Percentiles rank a stretch among this genome's conserved stretches.
phyloP scores from a whole-genome alignment of 2,329 filamentous ascomycete genomes.

The Fusarium fujikuroi region DNA sequence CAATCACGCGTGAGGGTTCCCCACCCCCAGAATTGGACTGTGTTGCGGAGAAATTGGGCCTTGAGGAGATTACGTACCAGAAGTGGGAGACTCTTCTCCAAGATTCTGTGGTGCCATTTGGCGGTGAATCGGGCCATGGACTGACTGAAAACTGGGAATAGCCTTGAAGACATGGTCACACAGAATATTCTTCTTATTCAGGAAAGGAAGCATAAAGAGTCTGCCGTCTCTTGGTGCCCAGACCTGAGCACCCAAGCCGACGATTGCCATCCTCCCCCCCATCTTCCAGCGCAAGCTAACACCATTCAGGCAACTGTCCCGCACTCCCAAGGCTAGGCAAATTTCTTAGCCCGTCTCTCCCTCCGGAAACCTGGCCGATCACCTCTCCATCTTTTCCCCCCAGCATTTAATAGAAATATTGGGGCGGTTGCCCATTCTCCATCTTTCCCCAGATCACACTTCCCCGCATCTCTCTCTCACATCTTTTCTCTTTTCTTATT shows the following conservation, averaged over 20 bases:
- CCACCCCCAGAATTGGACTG: constrained; percentile 15
- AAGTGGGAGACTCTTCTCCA: constrained; percentile 7
- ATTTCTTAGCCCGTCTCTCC: not conserved
- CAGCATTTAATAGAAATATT: constrained; percentile 5
- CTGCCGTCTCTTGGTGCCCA: not conserved
- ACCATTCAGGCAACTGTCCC: not conserved
- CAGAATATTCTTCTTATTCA: not conserved
- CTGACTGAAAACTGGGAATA: not conserved
- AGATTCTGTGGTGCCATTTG: not conserved
- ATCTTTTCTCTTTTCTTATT: not conserved
- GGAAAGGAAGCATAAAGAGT: not conserved
- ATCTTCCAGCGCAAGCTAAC: constrained; percentile 2
- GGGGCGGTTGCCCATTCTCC: constrained; percentile 2
- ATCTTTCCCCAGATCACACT: constrained; percentile 9
- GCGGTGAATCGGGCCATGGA: not conserved
- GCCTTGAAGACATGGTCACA: fast-evolving
- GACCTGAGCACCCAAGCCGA: not conserved
- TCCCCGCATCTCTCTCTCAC: constrained; percentile 16
- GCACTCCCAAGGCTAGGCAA: not conserved
- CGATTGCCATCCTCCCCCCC: constrained; percentile 1
- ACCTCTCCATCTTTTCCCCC: not conserved
- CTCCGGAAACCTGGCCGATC: not conserved
- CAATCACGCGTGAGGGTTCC: not conserved
- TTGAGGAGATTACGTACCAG: not conserved
- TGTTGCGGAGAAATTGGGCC: constrained; percentile 16